Evolutionary conservation across 1,139 yeast species (phyloP).

Genomic region (Kodamaea suecica): DNA sequence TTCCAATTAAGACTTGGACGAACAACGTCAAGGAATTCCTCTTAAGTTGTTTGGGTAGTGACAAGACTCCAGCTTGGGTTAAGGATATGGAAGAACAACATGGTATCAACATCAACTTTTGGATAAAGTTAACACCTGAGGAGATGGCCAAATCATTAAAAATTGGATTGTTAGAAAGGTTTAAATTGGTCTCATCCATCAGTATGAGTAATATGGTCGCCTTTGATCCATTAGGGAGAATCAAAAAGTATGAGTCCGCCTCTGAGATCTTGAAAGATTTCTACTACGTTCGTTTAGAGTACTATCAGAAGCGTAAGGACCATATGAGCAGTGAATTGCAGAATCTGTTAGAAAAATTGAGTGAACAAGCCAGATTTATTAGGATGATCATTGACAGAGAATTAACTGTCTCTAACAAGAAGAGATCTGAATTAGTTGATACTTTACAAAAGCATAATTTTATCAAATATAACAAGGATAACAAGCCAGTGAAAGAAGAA

Average conservation of each 20-base stretch:
- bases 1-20: conserved; percentile 94
- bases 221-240: conserved; percentile 88
- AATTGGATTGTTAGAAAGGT: conserved; percentile 79
- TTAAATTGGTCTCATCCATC: conserved; percentile 68
- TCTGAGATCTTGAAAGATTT: conserved; percentile 81
- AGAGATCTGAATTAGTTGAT: conserved; percentile 60
- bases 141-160: conserved; percentile 79
- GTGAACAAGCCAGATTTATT: conserved; percentile 88
- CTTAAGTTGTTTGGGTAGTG: conserved; percentile 72
- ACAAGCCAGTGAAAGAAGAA: conserved; percentile 42
- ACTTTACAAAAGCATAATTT: conserved; percentile 64
- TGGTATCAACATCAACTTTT: conserved; percentile 73
- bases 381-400: conserved; percentile 81
- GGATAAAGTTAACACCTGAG: conserved; percentile 66
- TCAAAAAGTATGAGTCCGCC: conserved; percentile 73
- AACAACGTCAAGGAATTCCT: conserved; percentile 82
- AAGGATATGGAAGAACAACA: conserved; percentile 96
- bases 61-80: conserved; percentile 76
- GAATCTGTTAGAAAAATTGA: conserved; percentile 68
- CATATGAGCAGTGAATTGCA: conserved; percentile 65
- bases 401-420: conserved; percentile 70
- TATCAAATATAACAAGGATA: conserved; percentile 71
- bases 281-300: conserved; percentile 82
- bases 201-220: conserved; percentile 90
- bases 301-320: conserved; percentile 89